Percentiles rank a stretch among this genome's conserved stretches.
Conservation (phyloP, 2,329 filamentous ascomycete species). For the Berkeleyomyces basicola region DNA sequence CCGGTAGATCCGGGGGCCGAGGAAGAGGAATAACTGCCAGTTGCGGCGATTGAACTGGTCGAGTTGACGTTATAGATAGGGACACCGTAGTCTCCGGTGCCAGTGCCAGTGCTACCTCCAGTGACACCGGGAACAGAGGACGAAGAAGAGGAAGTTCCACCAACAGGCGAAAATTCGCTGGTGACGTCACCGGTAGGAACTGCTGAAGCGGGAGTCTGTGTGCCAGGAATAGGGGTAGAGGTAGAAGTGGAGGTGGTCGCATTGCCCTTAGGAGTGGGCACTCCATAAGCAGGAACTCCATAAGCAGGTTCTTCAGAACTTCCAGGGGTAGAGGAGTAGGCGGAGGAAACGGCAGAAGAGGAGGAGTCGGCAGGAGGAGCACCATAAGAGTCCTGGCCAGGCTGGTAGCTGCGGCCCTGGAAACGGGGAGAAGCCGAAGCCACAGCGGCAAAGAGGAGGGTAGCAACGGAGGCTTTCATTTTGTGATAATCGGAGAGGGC, state of each 20-base stretch:
- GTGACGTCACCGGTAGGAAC: neutral
- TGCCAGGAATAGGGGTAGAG: neutral
- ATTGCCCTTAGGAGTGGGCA: neutral
- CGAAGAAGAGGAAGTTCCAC: conserved; percentile 20
- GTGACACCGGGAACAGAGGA: conserved; percentile 23
- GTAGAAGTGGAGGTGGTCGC: neutral
- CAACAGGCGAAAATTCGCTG: neutral
- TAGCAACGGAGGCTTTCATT: conserved; percentile 13
- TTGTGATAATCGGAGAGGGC: conserved; percentile 4
- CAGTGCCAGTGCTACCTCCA: conserved; percentile 23
- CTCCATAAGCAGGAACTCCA: neutral
- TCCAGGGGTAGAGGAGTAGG: neutral
- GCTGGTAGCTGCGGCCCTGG: conserved; percentile 10
- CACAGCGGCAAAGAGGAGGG: conserved; percentile 10
- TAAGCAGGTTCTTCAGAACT: neutral
- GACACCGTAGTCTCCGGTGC: conserved; percentile 1
- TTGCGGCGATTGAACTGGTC: neutral
- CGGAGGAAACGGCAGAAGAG: neutral
- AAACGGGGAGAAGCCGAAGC: conserved; percentile 9
- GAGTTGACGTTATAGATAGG: neutral
- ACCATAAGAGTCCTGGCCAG: neutral
- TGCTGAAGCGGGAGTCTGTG: neutral
- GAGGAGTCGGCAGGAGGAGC: neutral
- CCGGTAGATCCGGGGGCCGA: neutral
- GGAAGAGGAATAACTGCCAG: neutral